These are phyloP conservation scores for Cladosporium sp. DNA, from an alignment of 2,329 filamentous ascomycete genomes.

Conservation along the genomic window DNA sequence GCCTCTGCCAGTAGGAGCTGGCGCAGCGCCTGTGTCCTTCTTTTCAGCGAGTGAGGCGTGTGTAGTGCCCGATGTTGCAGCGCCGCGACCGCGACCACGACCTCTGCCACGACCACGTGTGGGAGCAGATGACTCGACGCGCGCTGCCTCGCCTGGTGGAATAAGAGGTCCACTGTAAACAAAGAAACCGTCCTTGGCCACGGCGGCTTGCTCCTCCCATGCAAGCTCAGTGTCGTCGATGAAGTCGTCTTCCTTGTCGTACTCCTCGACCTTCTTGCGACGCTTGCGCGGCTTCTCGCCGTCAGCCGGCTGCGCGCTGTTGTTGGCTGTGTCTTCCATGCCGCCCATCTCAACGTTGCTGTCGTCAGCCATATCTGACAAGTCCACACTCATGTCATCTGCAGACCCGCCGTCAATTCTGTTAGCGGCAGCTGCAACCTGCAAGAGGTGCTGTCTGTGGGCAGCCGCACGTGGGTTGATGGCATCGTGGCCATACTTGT, in stretches of 20 bases:
- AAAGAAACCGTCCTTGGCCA: conserved; percentile 95
- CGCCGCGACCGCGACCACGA: conserved; percentile 56
- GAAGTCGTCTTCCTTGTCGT: conserved; percentile 67
- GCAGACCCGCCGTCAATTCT: conserved; percentile 73
- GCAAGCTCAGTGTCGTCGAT: conserved; percentile 90
- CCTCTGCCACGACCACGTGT: conserved; percentile 47
- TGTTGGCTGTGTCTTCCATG: conserved; percentile 48
- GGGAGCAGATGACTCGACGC: conserved; percentile 32
- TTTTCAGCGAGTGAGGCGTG: conserved; percentile 33
- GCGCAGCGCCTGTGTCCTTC: conserved; percentile 23
- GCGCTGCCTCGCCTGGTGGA: conserved; percentile 72
- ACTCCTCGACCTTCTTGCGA: conserved; percentile 71
- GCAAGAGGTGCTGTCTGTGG: conserved; percentile 80
- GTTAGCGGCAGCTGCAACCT: conserved; percentile 85
- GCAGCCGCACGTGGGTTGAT: conserved; percentile 88
- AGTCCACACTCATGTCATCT: conserved; percentile 82
- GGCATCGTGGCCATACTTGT: conserved; percentile 91
- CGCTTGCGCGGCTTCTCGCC: conserved; percentile 76
- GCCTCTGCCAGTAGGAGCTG: conserved; percentile 44
- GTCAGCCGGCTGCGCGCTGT: conserved; percentile 53
- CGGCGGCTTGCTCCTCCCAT: conserved; percentile 93
- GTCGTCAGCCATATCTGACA: conserved; percentile 67
- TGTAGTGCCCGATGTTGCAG: conserved; percentile 37
- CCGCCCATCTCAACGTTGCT: conserved; percentile 89
- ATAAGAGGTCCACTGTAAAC: conserved; percentile 93